Evolutionary conservation across 2,329 filamentous ascomycete species (phyloP).

Genomic region (Graphilbum fragrans): DNA sequence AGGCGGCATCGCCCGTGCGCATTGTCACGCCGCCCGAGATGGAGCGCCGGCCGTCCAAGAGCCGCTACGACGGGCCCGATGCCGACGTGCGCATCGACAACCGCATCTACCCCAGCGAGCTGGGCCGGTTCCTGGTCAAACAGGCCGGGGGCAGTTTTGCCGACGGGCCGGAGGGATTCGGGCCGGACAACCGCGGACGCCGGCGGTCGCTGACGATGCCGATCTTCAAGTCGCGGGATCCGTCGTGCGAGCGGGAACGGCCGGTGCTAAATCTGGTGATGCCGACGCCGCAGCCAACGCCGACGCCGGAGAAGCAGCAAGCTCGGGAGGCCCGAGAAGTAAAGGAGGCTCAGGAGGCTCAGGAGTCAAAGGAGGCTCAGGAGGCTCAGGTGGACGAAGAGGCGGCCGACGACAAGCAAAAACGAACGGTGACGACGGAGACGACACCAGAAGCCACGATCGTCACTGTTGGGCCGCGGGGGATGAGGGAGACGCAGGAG

Average conservation of each 20-base stretch:
- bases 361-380: not conserved
- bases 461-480: slow-evolving; percentile 1
- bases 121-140: slow-evolving; percentile 21
- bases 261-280: slow-evolving; percentile 49
- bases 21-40: slow-evolving; percentile 45
- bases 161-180: not conserved
- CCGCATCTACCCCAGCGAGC: slow-evolving; percentile 39
- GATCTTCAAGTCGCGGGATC: slow-evolving; percentile 33
- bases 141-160: not conserved
- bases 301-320: slow-evolving; percentile 29
- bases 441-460: not conserved
- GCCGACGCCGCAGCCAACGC: slow-evolving; percentile 53
- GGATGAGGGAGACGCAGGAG: slow-evolving; percentile 5
- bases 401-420: not conserved
- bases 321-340: not conserved
- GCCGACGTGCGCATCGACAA: slow-evolving; percentile 54
- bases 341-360: slow-evolving; percentile 3
- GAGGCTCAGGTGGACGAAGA: slow-evolving; percentile 3
- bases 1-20: slow-evolving; percentile 20
- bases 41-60: slow-evolving; percentile 30
- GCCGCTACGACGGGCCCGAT: slow-evolving; percentile 43
- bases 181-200: not conserved
- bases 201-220: slow-evolving; percentile 14
- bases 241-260: slow-evolving; percentile 40
- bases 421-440: not conserved